Evolutionary conservation across 2,329 filamentous ascomycete genomes (phyloP).

Genomic region (Aspergillus sp.): DNA sequence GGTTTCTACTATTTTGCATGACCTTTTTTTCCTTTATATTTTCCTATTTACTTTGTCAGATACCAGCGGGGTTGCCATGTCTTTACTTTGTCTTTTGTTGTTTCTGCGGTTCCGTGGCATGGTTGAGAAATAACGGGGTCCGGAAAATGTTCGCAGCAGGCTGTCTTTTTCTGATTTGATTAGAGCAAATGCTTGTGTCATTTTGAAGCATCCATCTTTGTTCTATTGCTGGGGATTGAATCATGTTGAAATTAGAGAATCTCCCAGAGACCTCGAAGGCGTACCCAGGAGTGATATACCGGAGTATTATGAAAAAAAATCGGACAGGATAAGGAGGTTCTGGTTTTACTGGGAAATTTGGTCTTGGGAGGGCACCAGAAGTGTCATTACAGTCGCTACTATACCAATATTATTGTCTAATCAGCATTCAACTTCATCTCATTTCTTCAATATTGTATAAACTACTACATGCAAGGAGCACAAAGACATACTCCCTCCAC

Average conservation of each 20-base stretch:
- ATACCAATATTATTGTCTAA: not conserved
- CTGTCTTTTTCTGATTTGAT: slow-evolving; percentile 3
- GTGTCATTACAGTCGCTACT: too few relatives aligned
- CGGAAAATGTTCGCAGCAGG: slow-evolving; percentile 10
- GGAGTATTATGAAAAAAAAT: not conserved
- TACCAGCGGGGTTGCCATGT: slow-evolving; percentile 18
- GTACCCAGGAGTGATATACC: not conserved
- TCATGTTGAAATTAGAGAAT: not conserved
- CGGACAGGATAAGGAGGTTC: too few relatives aligned
- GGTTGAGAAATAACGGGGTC: not conserved
- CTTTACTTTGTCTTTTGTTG: slow-evolving; percentile 3
- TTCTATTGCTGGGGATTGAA: not conserved
- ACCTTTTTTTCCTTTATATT: slow-evolving; percentile 7
- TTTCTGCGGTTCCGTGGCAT: slow-evolving; percentile 13
- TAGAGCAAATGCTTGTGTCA: not conserved
- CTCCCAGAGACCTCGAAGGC: not conserved
- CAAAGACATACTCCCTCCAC: not conserved
- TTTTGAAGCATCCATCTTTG: not conserved
- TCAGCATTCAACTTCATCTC: not conserved
- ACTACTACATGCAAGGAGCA: too few relatives aligned
- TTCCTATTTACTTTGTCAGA: slow-evolving; percentile 6
- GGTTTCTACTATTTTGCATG: slow-evolving; percentile 10
- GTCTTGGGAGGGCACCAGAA: too few relatives aligned
- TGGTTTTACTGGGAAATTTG: too few relatives aligned
- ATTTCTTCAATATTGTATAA: not conserved